phyloP scores from a whole-genome alignment of 352 stramenopile species.

The Phytopythium boreale region DNA sequence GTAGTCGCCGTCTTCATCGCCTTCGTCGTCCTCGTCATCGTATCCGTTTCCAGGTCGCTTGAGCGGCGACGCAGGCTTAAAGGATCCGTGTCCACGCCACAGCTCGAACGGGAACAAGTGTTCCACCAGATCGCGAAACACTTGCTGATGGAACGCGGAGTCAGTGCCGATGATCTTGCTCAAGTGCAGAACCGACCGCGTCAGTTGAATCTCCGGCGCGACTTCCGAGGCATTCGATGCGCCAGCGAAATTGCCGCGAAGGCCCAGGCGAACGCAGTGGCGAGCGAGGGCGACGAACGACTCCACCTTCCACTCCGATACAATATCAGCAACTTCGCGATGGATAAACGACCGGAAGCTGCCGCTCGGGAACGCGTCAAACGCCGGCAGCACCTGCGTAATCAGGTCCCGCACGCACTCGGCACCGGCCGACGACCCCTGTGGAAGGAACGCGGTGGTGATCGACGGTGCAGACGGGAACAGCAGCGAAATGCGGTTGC shows the following conservation, averaged over 20 bases:
- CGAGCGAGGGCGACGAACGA: constrained; percentile 63
- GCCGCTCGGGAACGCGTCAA: constrained; percentile 59
- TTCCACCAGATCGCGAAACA: constrained; percentile 56
- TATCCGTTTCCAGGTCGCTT: constrained; percentile 21
- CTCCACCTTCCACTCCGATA: constrained; percentile 61
- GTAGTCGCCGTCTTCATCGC: constrained; percentile 26
- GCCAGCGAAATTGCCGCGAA: constrained; percentile 18
- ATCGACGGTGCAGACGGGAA: constrained; percentile 59
- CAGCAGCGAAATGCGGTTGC: constrained; percentile 63
- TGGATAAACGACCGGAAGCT: constrained; percentile 61
- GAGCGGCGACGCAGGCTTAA: constrained; percentile 19
- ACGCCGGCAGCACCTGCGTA: constrained; percentile 55
- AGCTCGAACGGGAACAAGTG: constrained; percentile 53
- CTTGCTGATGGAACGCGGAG: constrained; percentile 41
- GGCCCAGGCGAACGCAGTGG: constrained; percentile 52
- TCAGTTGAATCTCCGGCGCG: constrained; percentile 42
- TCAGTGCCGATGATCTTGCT: constrained; percentile 56
- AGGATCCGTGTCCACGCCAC: constrained; percentile 16
- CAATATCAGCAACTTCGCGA: constrained; percentile 52
- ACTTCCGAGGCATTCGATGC: background rate
- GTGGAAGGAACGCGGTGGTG: constrained; percentile 39
- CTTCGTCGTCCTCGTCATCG: constrained; percentile 32
- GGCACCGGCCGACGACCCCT: constrained; percentile 19
- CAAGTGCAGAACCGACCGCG: constrained; percentile 47
- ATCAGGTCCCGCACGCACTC: constrained; percentile 54